Conservation (phyloP, 345 rosid genomes). For the Leavenworthia alabamica region DNA sequence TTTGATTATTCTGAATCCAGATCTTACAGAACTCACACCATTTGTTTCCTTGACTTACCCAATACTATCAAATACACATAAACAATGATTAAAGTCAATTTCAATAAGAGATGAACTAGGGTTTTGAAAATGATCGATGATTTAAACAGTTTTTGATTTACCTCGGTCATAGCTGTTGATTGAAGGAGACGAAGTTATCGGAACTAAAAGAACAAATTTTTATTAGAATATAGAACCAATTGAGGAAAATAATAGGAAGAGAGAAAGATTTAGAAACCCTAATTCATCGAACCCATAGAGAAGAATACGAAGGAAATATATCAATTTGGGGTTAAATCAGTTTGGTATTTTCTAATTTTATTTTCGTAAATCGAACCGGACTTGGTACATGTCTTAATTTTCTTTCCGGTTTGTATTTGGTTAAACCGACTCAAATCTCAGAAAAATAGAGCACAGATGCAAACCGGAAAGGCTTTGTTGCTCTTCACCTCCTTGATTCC, state of each 20-base stretch:
- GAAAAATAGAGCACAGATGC: too few relatives aligned
- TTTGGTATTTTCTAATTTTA: not conserved
- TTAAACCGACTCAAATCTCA: not conserved
- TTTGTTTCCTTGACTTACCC: constrained; percentile 98
- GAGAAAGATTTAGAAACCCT: constrained; percentile 14
- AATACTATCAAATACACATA: constrained; percentile 40
- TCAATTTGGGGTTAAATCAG: not conserved
- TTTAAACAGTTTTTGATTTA: constrained; percentile 16
- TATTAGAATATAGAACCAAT: not conserved
- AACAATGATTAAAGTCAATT: not conserved
- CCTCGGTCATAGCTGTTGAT: constrained; percentile 67
- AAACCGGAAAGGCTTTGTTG: too few relatives aligned
- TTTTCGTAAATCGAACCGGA: not conserved
- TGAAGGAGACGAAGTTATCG: not conserved
- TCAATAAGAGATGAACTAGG: not conserved
- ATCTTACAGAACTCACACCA: constrained; percentile 98
- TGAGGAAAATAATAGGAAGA: not conserved
- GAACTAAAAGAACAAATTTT: not conserved
- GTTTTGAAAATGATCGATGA: not conserved
- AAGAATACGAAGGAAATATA: too few relatives aligned
- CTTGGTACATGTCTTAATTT: not conserved
- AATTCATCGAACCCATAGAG: constrained; percentile 3
- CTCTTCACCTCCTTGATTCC: too few relatives aligned
- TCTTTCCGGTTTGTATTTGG: not conserved
- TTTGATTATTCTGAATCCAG: constrained; percentile 63